A percentile compares a stretch with the other conserved stretches of the same genome.
Conservation (phyloP, 495 filamentous ascomycete genomes). For the Massariosphaeria phaeospora region DNA sequence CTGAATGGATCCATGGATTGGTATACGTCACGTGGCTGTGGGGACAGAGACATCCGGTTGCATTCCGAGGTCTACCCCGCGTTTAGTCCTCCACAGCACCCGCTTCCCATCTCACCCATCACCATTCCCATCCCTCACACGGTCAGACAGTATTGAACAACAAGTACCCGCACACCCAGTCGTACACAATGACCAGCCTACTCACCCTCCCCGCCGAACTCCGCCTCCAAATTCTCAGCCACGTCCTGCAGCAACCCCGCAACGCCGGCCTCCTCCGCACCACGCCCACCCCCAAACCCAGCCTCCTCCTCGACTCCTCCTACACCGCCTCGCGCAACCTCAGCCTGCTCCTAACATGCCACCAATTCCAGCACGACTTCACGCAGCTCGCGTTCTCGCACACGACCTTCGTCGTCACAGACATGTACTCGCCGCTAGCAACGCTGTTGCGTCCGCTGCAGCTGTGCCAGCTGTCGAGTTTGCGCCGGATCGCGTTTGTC, state of each 20-base stretch:
- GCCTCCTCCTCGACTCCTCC: slow-evolving; percentile 26
- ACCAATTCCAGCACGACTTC: slow-evolving; percentile 34
- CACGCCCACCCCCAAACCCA: background rate
- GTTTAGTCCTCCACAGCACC: no score
- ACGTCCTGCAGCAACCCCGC: slow-evolving; percentile 14
- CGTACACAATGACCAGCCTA: no score
- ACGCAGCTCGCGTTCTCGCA: slow-evolving; percentile 23
- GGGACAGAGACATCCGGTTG: no score
- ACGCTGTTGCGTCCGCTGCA: slow-evolving; percentile 17
- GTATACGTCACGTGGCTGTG: no score
- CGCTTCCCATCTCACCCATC: no score
- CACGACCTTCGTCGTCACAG: slow-evolving; percentile 31
- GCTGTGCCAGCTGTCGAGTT: slow-evolving; percentile 19
- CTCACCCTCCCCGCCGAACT: slow-evolving; percentile 34
- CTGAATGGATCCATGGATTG: no score
- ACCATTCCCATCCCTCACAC: no score
- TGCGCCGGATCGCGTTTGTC: slow-evolving; percentile 33
- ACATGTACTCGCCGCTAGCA: slow-evolving; percentile 27
- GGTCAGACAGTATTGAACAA: no score
- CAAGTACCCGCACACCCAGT: no score
- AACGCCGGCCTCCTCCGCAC: slow-evolving; percentile 17
- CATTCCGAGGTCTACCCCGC: no score
- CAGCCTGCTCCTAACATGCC: slow-evolving; percentile 30
- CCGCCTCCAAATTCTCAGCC: slow-evolving; percentile 30
- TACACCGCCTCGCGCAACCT: slow-evolving; percentile 25